phyloP scores from a whole-genome alignment of 2,329 filamentous ascomycete genomes.

The Geosmithia flava region DNA sequence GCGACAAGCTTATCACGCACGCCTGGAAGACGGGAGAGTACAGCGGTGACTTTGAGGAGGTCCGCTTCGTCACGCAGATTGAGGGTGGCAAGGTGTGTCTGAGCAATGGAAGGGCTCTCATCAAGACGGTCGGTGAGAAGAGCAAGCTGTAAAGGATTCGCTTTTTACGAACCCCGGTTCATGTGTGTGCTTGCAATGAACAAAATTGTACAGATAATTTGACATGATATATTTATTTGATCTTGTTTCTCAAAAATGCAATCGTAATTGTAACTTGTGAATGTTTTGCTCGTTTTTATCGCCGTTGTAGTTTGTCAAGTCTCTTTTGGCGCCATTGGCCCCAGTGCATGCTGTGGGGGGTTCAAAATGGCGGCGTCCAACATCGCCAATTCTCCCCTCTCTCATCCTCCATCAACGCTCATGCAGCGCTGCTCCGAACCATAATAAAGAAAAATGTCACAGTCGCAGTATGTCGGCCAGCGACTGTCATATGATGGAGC shows the following conservation, averaged over 20 bases:
- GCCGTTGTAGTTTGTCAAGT: too few species aligned
- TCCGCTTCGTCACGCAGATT: conserved; percentile 68
- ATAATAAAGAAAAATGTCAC: conserved; percentile 26
- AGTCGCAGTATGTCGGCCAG: conserved; percentile 45
- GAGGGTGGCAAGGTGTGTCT: conserved; percentile 74
- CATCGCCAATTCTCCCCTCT: background rate
- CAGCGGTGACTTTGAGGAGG: conserved; percentile 62
- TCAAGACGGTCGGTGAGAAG: conserved; percentile 50
- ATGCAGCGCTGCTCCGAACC: background rate
- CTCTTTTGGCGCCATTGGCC: background rate
- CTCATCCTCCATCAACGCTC: background rate
- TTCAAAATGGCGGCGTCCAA: background rate
- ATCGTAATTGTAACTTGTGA: too few species aligned
- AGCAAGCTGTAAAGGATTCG: conserved; percentile 42
- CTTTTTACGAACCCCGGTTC: background rate
- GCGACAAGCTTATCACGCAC: conserved; percentile 68
- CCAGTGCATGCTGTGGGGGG: background rate
- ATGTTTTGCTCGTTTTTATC: too few species aligned
- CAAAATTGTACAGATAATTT: background rate
- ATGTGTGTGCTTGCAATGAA: background rate
- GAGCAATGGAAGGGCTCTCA: conserved; percentile 73
- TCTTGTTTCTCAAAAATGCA: background rate
- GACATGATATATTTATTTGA: background rate
- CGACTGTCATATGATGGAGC: conserved; percentile 68
- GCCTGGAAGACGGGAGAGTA: conserved; percentile 66